These are phyloP conservation scores for Penicillium psychrosexuale DNA, from an alignment of 2,329 filamentous ascomycete genomes.

Conservation along the genomic window DNA sequence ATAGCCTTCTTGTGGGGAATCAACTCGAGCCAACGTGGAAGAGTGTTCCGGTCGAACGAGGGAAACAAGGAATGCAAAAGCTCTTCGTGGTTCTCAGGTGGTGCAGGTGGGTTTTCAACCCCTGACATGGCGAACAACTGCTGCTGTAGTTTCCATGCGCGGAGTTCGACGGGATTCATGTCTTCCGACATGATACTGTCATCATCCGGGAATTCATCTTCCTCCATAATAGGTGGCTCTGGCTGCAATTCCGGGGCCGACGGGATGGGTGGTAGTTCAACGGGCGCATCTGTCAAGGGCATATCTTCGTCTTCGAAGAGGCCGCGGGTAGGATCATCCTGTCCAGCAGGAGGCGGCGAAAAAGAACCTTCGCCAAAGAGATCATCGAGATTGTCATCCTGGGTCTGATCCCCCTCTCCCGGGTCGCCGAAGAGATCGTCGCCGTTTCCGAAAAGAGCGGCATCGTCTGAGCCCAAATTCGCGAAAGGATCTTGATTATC, in stretches of 20 bases:
- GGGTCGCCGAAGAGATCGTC: constrained; percentile 27
- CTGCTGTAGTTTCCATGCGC: constrained; percentile 47
- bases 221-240: constrained; percentile 28
- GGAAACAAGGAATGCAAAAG: constrained; percentile 78
- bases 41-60: constrained; percentile 69
- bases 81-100: constrained; percentile 70
- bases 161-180: constrained; percentile 42
- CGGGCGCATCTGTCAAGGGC: constrained; percentile 14
- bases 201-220: constrained; percentile 27
- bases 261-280: constrained; percentile 20
- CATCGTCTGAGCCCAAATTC: constrained; percentile 39
- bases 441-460: constrained; percentile 30
- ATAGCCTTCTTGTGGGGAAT: constrained; percentile 76
- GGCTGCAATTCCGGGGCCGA: constrained; percentile 19
- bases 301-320: constrained; percentile 33
- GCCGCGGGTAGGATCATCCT: constrained; percentile 31
- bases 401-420: constrained; percentile 24
- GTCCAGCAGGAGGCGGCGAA: constrained; percentile 32
- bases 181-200: constrained; percentile 33
- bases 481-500: constrained; percentile 50
- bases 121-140: constrained; percentile 47
- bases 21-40: constrained; percentile 76
- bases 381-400: constrained; percentile 46
- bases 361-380: constrained; percentile 47
- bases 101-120: constrained; percentile 63